Evolutionary conservation across 768 basidiomycete genomes (phyloP), one percentile per base, ranked within the genome.

Genomic region (Asterophora lycoperdoides): DNA sequence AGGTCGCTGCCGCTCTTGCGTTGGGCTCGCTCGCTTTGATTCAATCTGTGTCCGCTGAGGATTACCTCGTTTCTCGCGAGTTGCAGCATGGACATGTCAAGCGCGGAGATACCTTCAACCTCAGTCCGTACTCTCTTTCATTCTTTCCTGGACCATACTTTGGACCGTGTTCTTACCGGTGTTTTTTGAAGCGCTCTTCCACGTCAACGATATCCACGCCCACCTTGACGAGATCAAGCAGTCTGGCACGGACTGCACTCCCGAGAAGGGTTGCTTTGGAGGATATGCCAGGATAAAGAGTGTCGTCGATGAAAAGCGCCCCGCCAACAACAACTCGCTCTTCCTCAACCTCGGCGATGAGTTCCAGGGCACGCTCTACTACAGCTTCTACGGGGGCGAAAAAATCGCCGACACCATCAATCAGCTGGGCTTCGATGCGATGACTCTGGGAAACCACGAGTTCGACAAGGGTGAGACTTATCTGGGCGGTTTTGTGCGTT

Each of bases 151-250:
- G 5, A 10, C 8, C 39, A 8, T 29, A 19, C 14, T 42, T 42
- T 3, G 14, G 5, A 15, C 10, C n/a, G 9, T 10, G 14, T 2
- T 29, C 23, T 23, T 3, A 23, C 23, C 3, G 8, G 10, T 1
- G 6, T 33, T 30, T 9, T 18, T 13, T 29, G 17, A 9, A 49
- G 48, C 48, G 13, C 17, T 49, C 14, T 49, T 42, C 41, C 48
- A 49, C 26, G 48, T 49, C 13, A 49, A 49, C 48, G 48, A 49
- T 26, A 42, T 49, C 23, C 48, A 49, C 35, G 48, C 48, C 13
- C 48, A 49, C 23, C 40, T 49, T 3, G 48, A 49, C 34, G 48
- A 49, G 15, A 49, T 49, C 14, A 49, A 42, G 28, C 42, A 40
- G 2, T 13, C 48, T 8, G 48, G 48, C 10, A 30, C 28, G 3